Percentiles rank a stretch among this genome's conserved stretches.
Evolutionary conservation across 2,329 filamentous ascomycete genomes (phyloP).

Genomic region (Alternaria conjuncta): DNA sequence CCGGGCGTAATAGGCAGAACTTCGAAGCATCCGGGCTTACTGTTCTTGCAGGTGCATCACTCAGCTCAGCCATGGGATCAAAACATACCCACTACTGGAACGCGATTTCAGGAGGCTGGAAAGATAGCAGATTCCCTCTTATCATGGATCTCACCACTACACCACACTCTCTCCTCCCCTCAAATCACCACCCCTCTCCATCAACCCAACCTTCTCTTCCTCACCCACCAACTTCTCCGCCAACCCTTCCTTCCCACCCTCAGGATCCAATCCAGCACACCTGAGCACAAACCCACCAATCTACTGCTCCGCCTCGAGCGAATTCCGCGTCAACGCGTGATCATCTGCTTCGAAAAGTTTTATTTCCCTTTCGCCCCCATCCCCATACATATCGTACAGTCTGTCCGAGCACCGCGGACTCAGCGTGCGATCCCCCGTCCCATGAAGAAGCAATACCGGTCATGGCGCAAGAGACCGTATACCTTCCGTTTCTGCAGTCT

Average conservation of each 20-base stretch:
- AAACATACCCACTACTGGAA: neutral
- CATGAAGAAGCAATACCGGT: slow-evolving; percentile 1
- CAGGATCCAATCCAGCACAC: neutral
- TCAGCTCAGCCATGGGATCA: neutral
- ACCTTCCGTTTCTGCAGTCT: slow-evolving; percentile 1
- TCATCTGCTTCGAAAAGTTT: slow-evolving; percentile 4
- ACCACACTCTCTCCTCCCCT: neutral
- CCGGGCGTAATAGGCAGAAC: neutral
- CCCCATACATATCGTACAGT: neutral
- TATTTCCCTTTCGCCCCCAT: neutral
- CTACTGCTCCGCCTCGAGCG: slow-evolving; percentile 3
- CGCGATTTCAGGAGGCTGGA: neutral
- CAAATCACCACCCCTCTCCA: slow-evolving; percentile 3
- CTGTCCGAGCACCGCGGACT: neutral
- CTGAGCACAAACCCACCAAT: neutral
- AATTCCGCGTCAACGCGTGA: slow-evolving; percentile 1
- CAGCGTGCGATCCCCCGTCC: neutral
- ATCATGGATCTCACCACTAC: neutral
- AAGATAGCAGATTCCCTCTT: neutral
- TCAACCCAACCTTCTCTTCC: slow-evolving; percentile 1
- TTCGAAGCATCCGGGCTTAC: neutral
- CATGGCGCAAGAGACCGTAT: neutral
- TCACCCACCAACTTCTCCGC: slow-evolving; percentile 1
- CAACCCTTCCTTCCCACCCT: neutral
- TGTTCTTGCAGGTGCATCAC: neutral